These are phyloP conservation scores for Apiotrichum gamsii DNA, from an alignment of 1,284 basidiomycete genomes.

Conservation along the genomic window DNA sequence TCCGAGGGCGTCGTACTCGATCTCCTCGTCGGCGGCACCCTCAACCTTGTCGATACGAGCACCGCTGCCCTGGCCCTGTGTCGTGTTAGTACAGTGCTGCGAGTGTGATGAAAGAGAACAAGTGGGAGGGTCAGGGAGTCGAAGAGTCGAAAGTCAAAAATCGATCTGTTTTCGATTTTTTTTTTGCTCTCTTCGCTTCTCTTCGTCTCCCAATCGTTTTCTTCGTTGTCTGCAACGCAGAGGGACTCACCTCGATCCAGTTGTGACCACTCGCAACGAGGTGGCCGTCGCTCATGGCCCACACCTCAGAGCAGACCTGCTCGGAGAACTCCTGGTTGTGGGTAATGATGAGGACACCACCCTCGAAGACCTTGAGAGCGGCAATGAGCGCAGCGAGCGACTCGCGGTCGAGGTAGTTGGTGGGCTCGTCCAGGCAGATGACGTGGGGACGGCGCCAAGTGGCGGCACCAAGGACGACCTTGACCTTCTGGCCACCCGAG, in stretches of 20 bases:
- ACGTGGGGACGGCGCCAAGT: constrained; percentile 98
- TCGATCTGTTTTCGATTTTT: too few species aligned
- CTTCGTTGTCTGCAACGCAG: too few species aligned
- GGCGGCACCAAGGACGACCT: constrained; percentile 96
- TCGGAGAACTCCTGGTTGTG: constrained; percentile 98
- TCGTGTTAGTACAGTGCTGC: too few species aligned
- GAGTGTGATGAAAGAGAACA: too few species aligned
- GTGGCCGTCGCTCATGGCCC: constrained; percentile 82
- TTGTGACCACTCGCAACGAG: constrained; percentile 94
- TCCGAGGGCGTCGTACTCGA: constrained; percentile 86
- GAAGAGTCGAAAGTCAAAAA: too few species aligned
- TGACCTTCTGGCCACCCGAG: constrained; percentile 80
- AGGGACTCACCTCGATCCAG: too few species aligned
- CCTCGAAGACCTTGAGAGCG: constrained; percentile 91
- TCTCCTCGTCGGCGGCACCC: constrained; percentile 69
- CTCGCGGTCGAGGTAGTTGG: constrained; percentile 95
- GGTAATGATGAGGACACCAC: constrained; percentile 93
- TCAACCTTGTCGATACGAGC: constrained; percentile 80
- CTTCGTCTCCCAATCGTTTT: too few species aligned
- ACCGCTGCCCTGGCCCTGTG: constrained; percentile 87
- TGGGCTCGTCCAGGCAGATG: constrained; percentile 93
- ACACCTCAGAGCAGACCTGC: constrained; percentile 63
- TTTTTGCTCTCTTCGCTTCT: too few species aligned
- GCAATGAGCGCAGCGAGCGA: constrained; percentile 94
- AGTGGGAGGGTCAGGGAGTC: too few species aligned